These are phyloP conservation scores for Fusarium sp. DNA, from an alignment of 2,329 filamentous ascomycete species.

Conservation along the genomic window DNA sequence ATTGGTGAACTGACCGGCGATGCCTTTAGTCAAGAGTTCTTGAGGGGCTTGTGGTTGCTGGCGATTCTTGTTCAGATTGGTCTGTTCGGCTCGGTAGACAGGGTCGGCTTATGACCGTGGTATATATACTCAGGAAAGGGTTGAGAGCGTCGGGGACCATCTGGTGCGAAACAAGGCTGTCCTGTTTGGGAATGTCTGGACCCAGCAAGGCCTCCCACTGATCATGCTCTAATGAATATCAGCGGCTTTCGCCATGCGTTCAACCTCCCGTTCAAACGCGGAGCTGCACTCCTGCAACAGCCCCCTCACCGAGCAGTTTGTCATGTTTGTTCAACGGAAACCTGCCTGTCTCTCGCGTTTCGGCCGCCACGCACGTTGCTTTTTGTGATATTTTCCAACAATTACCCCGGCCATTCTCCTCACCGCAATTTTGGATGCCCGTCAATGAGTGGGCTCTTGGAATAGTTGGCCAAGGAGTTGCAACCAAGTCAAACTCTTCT, in stretches of 20 bases:
- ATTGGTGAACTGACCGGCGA: neutral
- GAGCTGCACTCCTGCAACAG: neutral
- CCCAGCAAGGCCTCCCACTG: neutral
- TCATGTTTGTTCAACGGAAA: neutral
- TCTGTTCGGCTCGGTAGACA: too few species aligned
- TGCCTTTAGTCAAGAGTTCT: too few species aligned
- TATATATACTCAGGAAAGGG: too few species aligned
- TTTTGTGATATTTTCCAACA: neutral
- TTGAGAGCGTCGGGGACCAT: too few species aligned
- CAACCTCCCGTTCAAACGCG: neutral
- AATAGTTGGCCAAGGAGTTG: neutral
- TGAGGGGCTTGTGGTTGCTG: too few species aligned
- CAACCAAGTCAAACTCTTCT: neutral
- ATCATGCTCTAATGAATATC: neutral
- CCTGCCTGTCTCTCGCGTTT: neutral
- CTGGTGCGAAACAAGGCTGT: too few species aligned
- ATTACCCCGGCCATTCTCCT: neutral
- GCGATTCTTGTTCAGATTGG: too few species aligned
- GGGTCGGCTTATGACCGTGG: too few species aligned
- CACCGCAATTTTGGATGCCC: neutral
- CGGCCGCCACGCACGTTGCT: neutral
- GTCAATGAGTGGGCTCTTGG: neutral
- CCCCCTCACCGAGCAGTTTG: neutral
- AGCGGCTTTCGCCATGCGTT: neutral
- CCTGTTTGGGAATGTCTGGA: neutral